These are phyloP conservation scores for Globisporangium paddicum DNA, from an alignment of 352 stramenopile genomes.

Conservation along the genomic window DNA sequence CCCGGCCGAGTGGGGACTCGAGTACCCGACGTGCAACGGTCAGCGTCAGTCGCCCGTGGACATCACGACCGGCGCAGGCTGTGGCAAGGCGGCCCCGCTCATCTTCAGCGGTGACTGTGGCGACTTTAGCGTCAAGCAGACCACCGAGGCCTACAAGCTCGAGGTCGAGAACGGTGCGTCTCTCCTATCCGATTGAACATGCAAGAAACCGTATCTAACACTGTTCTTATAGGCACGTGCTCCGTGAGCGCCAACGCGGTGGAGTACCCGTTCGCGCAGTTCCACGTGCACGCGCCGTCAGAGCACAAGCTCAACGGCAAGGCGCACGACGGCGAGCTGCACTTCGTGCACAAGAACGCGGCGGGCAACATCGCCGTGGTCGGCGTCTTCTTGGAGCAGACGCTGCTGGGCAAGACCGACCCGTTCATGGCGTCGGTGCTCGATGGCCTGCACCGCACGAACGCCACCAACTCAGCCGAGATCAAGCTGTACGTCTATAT, in stretches of 20 bases:
- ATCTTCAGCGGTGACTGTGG: conserved; percentile 2
- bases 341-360: conserved; percentile 34
- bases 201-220: too few species aligned
- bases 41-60: conserved; percentile 8
- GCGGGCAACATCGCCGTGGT: conserved; percentile 15
- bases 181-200: too few species aligned
- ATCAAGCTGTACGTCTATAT: neutral
- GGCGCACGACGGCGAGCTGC: conserved; percentile 23
- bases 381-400: conserved; percentile 15
- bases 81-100: conserved; percentile 1
- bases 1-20: conserved; percentile 5
- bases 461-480: neutral
- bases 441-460: neutral
- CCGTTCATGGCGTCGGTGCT: neutral
- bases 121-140: neutral
- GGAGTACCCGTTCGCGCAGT: conserved; percentile 21
- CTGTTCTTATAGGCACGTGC: too few species aligned
- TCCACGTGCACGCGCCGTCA: conserved; percentile 30
- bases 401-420: conserved; percentile 1
- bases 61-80: neutral
- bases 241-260: neutral
- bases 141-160: conserved; percentile 3
- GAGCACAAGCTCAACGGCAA: conserved; percentile 34
- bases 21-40: conserved; percentile 9
- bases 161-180: conserved; percentile 1